Conservation (phyloP, 2,329 filamentous ascomycete genomes). For the Fusarium sambucinum region DNA sequence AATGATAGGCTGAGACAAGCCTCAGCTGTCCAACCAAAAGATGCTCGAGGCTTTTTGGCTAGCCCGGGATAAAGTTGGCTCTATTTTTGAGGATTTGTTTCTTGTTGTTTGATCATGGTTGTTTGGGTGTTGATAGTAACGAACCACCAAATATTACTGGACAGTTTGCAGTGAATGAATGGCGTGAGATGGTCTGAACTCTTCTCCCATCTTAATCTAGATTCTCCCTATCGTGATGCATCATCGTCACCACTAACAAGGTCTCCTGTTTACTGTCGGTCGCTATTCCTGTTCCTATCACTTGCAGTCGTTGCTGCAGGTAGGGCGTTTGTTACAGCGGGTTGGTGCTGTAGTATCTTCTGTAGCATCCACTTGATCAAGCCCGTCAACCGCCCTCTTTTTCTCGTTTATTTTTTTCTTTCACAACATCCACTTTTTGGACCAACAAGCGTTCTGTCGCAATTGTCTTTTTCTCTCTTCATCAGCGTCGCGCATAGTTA, state of each 20-base stretch:
- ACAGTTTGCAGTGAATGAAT: neutral
- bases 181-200: neutral
- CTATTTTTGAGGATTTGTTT: conserved; percentile 35
- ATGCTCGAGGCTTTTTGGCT: conserved; percentile 22
- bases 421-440: conserved; percentile 35
- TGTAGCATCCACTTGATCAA: conserved; percentile 35
- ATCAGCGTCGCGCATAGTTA: conserved; percentile 13
- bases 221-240: neutral
- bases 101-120: conserved; percentile 35
- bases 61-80: conserved; percentile 8
- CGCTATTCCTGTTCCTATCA: conserved; percentile 27
- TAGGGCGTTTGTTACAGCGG: conserved; percentile 29
- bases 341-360: conserved; percentile 31
- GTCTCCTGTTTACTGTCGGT: conserved; percentile 10
- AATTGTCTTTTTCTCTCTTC: conserved; percentile 19
- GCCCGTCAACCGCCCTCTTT: conserved; percentile 35
- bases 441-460: conserved; percentile 19
- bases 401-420: conserved; percentile 28
- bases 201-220: neutral
- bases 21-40: conserved; percentile 28
- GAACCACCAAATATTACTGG: conserved; percentile 2
- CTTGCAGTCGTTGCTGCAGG: conserved; percentile 17
- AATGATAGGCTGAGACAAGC: conserved; percentile 35
- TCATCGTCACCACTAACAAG: neutral
- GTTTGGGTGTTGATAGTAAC: conserved; percentile 24